A percentile compares a stretch with the other conserved stretches of the same genome.
Evolutionary conservation across 2,329 filamentous ascomycete species (phyloP).

Genomic region (Talaromyces sp.): DNA sequence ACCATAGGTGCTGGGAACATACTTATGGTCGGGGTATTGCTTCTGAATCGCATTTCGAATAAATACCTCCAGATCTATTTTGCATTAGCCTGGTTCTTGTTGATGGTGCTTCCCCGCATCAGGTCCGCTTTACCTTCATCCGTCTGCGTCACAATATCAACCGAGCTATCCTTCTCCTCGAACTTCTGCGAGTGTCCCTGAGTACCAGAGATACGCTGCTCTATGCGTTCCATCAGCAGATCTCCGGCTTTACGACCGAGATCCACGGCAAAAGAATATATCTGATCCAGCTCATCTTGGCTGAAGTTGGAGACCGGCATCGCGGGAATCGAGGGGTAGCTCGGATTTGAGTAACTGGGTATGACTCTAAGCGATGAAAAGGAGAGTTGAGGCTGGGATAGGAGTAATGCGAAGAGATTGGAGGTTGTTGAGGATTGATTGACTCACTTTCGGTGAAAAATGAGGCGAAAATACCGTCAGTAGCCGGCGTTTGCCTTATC

Average conservation of each 20-base stretch:
- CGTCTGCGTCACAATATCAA: slow-evolving; percentile 77
- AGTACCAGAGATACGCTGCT: slow-evolving; percentile 53
- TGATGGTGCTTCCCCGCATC: not conserved
- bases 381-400: not conserved
- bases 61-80: slow-evolving; percentile 69
- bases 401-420: not conserved
- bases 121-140: slow-evolving; percentile 62
- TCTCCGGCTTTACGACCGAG: slow-evolving; percentile 70
- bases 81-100: slow-evolving; percentile 5
- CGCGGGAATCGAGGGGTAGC: not conserved
- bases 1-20: slow-evolving; percentile 30
- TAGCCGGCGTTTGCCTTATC: slow-evolving; percentile 23
- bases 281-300: slow-evolving; percentile 59
- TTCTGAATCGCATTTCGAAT: slow-evolving; percentile 62
- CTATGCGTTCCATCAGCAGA: slow-evolving; percentile 67
- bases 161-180: slow-evolving; percentile 72
- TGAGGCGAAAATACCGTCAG: slow-evolving; percentile 14
- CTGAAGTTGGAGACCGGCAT: slow-evolving; percentile 27
- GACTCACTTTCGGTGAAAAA: slow-evolving; percentile 18
- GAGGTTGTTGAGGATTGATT: not conserved
- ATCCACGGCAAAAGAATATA: slow-evolving; percentile 71
- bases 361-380: too few relatives aligned
- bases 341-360: not conserved
- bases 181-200: slow-evolving; percentile 42
- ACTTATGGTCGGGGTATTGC: slow-evolving; percentile 69